Evolutionary conservation across 1,284 basidiomycete species (phyloP), one percentile per base, ranked within the genome.

Genomic region (Pyrrhoderma noxium): DNA sequence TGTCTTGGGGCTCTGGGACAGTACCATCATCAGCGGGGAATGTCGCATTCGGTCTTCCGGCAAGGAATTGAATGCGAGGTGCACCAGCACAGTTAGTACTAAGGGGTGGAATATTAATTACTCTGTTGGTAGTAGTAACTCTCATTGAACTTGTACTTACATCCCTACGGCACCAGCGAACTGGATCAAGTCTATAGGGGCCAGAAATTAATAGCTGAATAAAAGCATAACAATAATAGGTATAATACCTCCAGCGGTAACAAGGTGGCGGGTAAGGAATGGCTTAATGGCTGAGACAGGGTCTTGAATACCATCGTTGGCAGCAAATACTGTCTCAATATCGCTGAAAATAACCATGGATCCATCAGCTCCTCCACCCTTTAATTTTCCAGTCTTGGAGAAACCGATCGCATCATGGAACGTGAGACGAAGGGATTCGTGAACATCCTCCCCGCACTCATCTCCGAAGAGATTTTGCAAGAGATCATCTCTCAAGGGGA

Each of bases 81-180:
- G 63, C 63, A 43, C 63, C 63, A 16, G 64, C 59, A 53, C 64
- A 65, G 58, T 64, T 64, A 39, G 58, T 56, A 27, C 63, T 52
- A 27, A 49, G 31, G 14, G 13, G 13, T 8, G 27, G 7, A 31
- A 11, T 31, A 5, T 31, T 31, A 31, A 5, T 31, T 11, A 5
- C 11, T 31, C 27, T 5, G 5, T 31, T 5, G 27, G 27, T 31
- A 31, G 5, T 11, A 11, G 27, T 31, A 25, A 21, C 1, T 3
- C 22, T 8, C 22, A 8, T 40, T 16, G 37, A n/a, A n/a, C n/a
- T n/a, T n/a, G n/a, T n/a, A n/a, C 47, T 41, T 16, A 55, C 22
- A 63, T 51, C 19, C 57, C 63, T 46, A 65, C 61, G 16, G 62
- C 63, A 43, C 62, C 63, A 3, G 63, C 64, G 48, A 65, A 63